These are phyloP conservation scores for Rhodomyrtus psidioides DNA, from an alignment of 441 rosid genomes.

Conservation along the genomic window DNA sequence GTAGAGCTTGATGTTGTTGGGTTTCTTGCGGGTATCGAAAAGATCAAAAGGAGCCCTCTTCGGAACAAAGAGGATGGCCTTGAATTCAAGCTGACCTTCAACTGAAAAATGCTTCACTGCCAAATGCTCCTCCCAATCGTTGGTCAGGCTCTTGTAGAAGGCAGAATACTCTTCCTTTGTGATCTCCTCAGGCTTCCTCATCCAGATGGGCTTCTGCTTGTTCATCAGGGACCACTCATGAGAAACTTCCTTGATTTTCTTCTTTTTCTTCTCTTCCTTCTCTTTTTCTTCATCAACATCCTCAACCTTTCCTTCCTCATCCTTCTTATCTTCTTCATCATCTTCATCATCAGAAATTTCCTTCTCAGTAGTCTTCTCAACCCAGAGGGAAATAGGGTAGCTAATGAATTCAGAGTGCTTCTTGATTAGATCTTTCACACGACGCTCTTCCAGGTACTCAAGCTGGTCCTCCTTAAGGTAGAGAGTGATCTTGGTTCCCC, in stretches of 20 bases:
- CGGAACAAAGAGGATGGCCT: neutral
- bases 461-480: slow-evolving; percentile 4
- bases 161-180: neutral
- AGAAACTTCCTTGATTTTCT: slow-evolving; percentile 7
- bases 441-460: slow-evolving; percentile 4
- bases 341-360: slow-evolving; percentile 4
- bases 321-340: slow-evolving; percentile 8
- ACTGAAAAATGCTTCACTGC: slow-evolving; percentile 7
- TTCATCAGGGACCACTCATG: neutral
- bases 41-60: slow-evolving; percentile 8
- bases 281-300: slow-evolving; percentile 6
- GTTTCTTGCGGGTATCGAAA: slow-evolving; percentile 5
- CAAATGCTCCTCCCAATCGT: slow-evolving; percentile 8
- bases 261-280: slow-evolving; percentile 5
- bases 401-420: slow-evolving; percentile 10
- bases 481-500: slow-evolving; percentile 4
- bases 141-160: slow-evolving; percentile 7
- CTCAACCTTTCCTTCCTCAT: slow-evolving; percentile 10
- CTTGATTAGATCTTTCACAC: slow-evolving; percentile 1
- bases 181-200: slow-evolving; percentile 8
- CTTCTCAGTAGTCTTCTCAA: slow-evolving; percentile 10
- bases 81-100: slow-evolving; percentile 8
- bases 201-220: slow-evolving; percentile 12
- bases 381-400: slow-evolving; percentile 8
- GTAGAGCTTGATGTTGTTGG: slow-evolving; percentile 7